Percentiles rank a stretch among this genome's conserved stretches.
These are phyloP conservation scores for Boletus rufocinnamomeus DNA, from an alignment of 768 basidiomycete genomes.

Conservation along the genomic window DNA sequence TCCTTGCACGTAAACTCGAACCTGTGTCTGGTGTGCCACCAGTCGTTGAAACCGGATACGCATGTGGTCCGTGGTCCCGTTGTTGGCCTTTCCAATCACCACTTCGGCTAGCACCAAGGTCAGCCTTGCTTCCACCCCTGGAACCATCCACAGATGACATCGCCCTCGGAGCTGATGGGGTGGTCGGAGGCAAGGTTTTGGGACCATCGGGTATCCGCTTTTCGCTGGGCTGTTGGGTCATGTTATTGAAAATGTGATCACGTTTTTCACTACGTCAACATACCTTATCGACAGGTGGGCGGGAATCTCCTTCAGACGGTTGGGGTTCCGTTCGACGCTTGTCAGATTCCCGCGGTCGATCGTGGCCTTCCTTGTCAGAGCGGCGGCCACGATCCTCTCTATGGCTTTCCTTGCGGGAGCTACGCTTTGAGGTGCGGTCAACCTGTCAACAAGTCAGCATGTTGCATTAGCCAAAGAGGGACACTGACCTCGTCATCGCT, in stretches of 20 bases:
- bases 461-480: not conserved
- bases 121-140: slow-evolving; percentile 42
- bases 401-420: slow-evolving; percentile 74
- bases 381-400: slow-evolving; percentile 75
- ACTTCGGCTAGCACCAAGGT: slow-evolving; percentile 37
- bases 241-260: slow-evolving; percentile 10
- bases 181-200: slow-evolving; percentile 54
- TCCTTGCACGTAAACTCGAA: slow-evolving; percentile 54
- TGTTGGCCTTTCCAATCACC: slow-evolving; percentile 52
- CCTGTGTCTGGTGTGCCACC: slow-evolving; percentile 26
- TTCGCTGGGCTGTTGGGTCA: slow-evolving; percentile 44
- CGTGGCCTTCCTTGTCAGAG: slow-evolving; percentile 68
- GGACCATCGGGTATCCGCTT: slow-evolving; percentile 59
- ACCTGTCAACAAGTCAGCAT: slow-evolving; percentile 42
- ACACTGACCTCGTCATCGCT: slow-evolving; percentile 72
- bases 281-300: slow-evolving; percentile 65
- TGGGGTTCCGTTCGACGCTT: slow-evolving; percentile 69
- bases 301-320: slow-evolving; percentile 48
- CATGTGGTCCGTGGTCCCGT: slow-evolving; percentile 35
- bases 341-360: slow-evolving; percentile 67
- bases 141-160: slow-evolving; percentile 56
- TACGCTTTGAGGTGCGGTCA: slow-evolving; percentile 79
- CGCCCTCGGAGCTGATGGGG: slow-evolving; percentile 71
- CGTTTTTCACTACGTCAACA: slow-evolving; percentile 14
- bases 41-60: slow-evolving; percentile 22